Percentiles rank a stretch among this genome's conserved stretches.
These are phyloP conservation scores for Vachellia pachyceras DNA, from an alignment of 306 rosid genomes.

Conservation along the genomic window DNA sequence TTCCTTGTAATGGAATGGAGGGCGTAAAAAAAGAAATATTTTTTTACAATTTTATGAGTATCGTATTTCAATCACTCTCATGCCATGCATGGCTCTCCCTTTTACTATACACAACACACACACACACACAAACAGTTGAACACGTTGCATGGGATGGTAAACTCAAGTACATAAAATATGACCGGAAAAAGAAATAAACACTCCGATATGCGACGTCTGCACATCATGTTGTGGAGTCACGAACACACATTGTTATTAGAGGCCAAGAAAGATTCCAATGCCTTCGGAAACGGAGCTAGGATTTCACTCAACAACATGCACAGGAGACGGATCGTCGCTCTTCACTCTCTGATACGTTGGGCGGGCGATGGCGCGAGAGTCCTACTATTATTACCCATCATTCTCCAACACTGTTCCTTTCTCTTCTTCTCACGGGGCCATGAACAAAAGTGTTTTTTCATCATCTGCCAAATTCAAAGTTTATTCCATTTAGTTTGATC, in stretches of 20 bases:
- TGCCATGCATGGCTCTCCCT: too few species aligned
- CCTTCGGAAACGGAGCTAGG: background rate
- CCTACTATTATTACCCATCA: background rate
- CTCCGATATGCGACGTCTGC: background rate
- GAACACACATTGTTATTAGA: background rate
- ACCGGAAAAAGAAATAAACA: background rate
- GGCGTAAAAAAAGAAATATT: too few species aligned
- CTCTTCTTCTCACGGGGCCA: constrained; percentile 23
- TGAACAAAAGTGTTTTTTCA: background rate
- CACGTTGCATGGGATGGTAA: background rate
- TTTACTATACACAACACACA: too few species aligned
- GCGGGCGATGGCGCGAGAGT: too few species aligned
- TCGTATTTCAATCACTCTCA: too few species aligned
- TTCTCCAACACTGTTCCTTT: constrained; percentile 40
- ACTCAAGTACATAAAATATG: background rate
- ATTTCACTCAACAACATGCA: constrained; percentile 5
- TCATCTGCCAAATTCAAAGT: background rate
- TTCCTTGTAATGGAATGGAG: too few species aligned
- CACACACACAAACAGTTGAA: too few species aligned
- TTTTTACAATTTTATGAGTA: too few species aligned
- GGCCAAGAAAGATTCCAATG: background rate
- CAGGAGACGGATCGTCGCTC: background rate
- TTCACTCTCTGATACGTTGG: too few species aligned
- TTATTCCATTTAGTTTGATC: too few species aligned
- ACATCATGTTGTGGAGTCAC: background rate